Conservation (phyloP, 257 asterid genomes). For the Penstemon barbatus region DNA sequence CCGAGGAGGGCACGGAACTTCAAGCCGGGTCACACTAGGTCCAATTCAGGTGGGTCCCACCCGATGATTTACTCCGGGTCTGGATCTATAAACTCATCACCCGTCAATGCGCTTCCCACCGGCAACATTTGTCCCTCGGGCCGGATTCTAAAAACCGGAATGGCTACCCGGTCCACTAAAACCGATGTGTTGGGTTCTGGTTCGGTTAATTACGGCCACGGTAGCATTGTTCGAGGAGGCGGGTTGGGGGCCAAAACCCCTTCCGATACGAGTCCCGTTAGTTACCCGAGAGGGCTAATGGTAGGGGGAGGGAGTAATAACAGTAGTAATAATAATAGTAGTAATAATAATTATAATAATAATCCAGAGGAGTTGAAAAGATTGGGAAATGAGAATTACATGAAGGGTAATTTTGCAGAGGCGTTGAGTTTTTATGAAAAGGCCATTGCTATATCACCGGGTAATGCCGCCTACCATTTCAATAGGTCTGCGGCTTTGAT, state of each 20-base stretch:
- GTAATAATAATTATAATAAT: conserved; percentile 55
- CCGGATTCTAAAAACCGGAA: conserved; percentile 51
- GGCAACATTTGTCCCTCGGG: conserved; percentile 79
- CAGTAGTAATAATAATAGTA: conserved; percentile 62
- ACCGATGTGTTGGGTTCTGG: conserved; percentile 61
- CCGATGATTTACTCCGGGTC: conserved; percentile 35
- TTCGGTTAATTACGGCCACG: conserved; percentile 62
- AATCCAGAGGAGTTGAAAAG: conserved; percentile 88
- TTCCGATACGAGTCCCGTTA: conserved; percentile 28
- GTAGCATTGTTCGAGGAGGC: conserved; percentile 66
- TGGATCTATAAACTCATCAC: conserved; percentile 49
- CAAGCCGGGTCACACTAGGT: conserved; percentile 41
- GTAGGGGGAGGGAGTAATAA: conserved; percentile 41
- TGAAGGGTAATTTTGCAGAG: conserved; percentile 61
- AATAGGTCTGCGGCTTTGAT: conserved; percentile 85
- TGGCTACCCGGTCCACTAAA: conserved; percentile 47
- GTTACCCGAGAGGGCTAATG: conserved; percentile 40
- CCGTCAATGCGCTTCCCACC: conserved; percentile 47
- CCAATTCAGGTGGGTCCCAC: conserved; percentile 41
- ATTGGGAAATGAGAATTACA: conserved; percentile 71
- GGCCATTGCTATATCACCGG: conserved; percentile 69
- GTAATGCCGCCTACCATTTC: conserved; percentile 69
- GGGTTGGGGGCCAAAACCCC: conserved; percentile 34
- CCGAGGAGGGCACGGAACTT: conserved; percentile 32
- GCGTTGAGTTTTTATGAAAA: conserved; percentile 73